Evolutionary conservation across 257 asterid species (phyloP).

Genomic region (Penstemon newberryi): DNA sequence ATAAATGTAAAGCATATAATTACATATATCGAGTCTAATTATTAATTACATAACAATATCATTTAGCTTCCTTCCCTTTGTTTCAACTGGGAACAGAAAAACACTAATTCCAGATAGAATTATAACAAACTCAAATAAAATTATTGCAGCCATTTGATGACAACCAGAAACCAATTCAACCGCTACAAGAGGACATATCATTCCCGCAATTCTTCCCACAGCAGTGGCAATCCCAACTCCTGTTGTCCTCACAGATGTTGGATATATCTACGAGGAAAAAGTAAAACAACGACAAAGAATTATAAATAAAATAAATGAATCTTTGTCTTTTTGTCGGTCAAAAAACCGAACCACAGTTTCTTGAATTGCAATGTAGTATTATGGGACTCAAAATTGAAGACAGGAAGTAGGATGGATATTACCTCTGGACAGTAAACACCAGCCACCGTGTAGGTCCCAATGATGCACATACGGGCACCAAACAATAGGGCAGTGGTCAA

Average conservation of each 20-base stretch:
- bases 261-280: slow-evolving; percentile 59
- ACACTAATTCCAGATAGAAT: slow-evolving; percentile 54
- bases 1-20: background rate
- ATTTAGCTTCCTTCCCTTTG: slow-evolving; percentile 54
- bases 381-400: too few relatives aligned
- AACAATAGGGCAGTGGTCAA: slow-evolving; percentile 46
- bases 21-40: slow-evolving; percentile 5
- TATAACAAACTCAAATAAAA: slow-evolving; percentile 54
- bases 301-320: background rate
- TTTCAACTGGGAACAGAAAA: slow-evolving; percentile 60
- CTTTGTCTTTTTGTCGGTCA: background rate
- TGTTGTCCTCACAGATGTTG: slow-evolving; percentile 72
- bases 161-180: slow-evolving; percentile 68
- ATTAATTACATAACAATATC: slow-evolving; percentile 34
- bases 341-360: background rate
- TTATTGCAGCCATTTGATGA: slow-evolving; percentile 59
- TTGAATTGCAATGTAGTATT: too few relatives aligned
- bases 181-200: slow-evolving; percentile 78
- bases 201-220: slow-evolving; percentile 79
- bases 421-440: slow-evolving; percentile 71
- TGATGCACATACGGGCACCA: slow-evolving; percentile 62
- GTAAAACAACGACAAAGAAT: background rate
- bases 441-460: slow-evolving; percentile 46
- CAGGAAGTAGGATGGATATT: background rate
- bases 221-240: slow-evolving; percentile 72